A percentile compares a stretch with the other conserved stretches of the same genome.
Conservation (phyloP, 441 rosid genomes). For the Corymbia citriodora region DNA sequence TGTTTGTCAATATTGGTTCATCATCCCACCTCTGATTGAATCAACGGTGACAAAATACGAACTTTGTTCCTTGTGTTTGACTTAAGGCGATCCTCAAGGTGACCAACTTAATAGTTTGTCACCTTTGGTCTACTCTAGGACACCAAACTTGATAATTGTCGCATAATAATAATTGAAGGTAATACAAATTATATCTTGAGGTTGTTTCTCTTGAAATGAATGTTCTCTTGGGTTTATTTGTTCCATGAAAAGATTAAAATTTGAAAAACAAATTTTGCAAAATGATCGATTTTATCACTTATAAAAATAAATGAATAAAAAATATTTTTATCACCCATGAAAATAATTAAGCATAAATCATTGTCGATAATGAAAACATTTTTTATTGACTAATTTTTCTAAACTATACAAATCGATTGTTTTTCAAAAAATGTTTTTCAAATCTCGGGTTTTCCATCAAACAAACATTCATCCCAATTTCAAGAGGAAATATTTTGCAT, state of each 20-base stretch:
- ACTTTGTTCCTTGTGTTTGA: not conserved
- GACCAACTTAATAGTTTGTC: not conserved
- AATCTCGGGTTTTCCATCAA: not conserved
- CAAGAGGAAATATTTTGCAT: not conserved
- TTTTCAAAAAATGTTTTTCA: no score
- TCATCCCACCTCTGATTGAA: not conserved
- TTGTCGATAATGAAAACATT: rapidly evolving
- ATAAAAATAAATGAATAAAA: no score
- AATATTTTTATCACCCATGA: not conserved
- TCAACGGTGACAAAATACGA: not conserved
- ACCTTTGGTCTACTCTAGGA: not conserved
- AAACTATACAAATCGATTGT: not conserved
- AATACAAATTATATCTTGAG: no score
- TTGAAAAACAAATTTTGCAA: no score
- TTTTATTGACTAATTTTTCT: not conserved
- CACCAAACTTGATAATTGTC: no score
- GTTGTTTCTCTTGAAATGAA: not conserved
- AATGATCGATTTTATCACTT: no score
- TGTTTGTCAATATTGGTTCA: not conserved
- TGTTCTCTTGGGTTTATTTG: no score
- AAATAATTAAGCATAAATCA: no score
- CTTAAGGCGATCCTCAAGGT: not conserved
- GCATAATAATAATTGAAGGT: not conserved
- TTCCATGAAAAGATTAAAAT: no score
- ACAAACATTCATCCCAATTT: not conserved